Base-by-base conservation (phyloP, 148 eudicot genomes). In the Rhododendron mucronatum region DNA sequence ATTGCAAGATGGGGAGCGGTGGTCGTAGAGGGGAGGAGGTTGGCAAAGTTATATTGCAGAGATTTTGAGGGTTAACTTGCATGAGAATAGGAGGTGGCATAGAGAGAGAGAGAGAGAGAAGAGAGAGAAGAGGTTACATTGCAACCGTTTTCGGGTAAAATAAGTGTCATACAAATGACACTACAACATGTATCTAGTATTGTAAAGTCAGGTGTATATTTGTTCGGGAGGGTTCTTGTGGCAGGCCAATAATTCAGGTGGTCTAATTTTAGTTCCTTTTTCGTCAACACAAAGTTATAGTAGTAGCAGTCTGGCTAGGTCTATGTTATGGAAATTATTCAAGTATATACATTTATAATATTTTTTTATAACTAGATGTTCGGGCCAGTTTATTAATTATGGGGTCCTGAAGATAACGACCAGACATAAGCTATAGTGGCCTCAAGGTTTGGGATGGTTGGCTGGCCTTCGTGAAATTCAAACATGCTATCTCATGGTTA, bases 1-100 rank as follows among this genome's bases (percentile, higher is more conserved):
- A 91, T 91, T 86, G 69, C n/a, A 74, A 82, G 84, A 87, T 87
- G 89, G 88, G 89, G 92, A 87, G 92, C 88, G 91, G 92, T 77
- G 87, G 57, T 67, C 47, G 53, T 78, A 12, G 69, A 47, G 83
- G 78, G 59, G 73, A 47, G 69, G 71, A 53, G 21, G 85, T 45
- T 21, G 55, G 23, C 21, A 41, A 78, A 51, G 59, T 69, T 79
- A 86, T 78, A 35, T 16, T 20, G 50, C 35, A 37, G 33, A 59
- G 78, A 79, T 53, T 39, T 74, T 35, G 35, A 83, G 86, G 85
- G 69, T 79, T 86, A 53, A 80, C 63, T 78, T 83, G 90, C 88
- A 51, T 86, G 88, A 55, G 88, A 78, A 86, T 88, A 88, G 87
- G 87, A 80, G 78, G 44, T 88, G 82, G 67, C 82, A 74, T 75